These are phyloP conservation scores for Dactylellina sp. DNA, from an alignment of 2,329 filamentous ascomycete genomes.

Conservation along the genomic window DNA sequence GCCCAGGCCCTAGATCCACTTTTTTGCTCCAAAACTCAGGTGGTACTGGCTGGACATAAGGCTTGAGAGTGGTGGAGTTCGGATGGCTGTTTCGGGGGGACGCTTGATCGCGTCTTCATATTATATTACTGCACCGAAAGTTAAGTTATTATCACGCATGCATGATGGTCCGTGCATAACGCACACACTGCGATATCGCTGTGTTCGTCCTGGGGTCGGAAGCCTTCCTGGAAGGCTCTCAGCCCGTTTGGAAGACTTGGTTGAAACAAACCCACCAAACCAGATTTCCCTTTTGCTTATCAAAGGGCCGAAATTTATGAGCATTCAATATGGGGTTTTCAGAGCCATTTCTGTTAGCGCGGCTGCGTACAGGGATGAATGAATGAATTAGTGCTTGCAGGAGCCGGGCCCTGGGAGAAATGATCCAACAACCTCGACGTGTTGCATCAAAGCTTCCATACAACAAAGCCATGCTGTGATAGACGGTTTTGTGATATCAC, in stretches of 20 bases:
- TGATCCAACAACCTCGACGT: no score
- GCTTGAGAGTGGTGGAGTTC: slow-evolving; percentile 44
- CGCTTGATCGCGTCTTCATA: slow-evolving; percentile 52
- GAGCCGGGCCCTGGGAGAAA: no score
- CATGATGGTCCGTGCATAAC: slow-evolving; percentile 50
- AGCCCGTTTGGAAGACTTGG: not conserved
- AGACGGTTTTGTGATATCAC: no score
- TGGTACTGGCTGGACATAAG: not conserved
- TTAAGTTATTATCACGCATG: slow-evolving; percentile 48
- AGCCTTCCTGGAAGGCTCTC: no score
- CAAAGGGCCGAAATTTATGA: no score
- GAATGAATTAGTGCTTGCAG: no score
- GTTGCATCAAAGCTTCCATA: no score
- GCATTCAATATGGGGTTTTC: no score
- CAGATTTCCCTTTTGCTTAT: no score
- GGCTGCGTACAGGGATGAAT: no score
- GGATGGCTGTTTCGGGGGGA: slow-evolving; percentile 50
- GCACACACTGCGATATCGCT: slow-evolving; percentile 43
- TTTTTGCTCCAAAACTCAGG: slow-evolving; percentile 6
- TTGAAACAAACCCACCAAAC: not conserved
- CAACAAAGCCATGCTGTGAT: no score
- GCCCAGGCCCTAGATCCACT: slow-evolving; percentile 5
- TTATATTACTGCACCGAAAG: slow-evolving; percentile 36
- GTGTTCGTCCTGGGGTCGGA: not conserved
- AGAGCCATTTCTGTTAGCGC: not conserved